Conservation (phyloP, 345 rosid species). For the Draba incana region DNA sequence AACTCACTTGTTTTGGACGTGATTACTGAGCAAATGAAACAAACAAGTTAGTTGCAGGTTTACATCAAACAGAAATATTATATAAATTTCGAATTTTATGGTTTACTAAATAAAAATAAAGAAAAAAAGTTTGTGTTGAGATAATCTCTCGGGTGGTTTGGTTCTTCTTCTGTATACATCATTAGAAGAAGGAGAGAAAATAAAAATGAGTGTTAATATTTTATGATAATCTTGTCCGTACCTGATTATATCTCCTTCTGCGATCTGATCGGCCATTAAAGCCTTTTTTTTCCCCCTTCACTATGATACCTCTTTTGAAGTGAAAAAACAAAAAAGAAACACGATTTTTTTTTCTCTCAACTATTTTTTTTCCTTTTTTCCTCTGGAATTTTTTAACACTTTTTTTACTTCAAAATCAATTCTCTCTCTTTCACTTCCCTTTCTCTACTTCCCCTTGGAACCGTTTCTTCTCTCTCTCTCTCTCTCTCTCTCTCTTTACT, state of each 20-base stretch:
- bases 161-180: no score
- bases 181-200: no score
- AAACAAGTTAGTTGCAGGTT: conserved; percentile 39
- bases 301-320: conserved; percentile 32
- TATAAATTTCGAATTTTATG: background rate
- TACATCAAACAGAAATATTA: background rate
- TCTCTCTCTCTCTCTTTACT: background rate
- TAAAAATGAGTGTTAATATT: no score
- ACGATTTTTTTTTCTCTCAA: background rate
- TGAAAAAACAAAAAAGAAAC: conserved; percentile 27
- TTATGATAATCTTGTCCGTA: conserved; percentile 40
- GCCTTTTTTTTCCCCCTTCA: conserved; percentile 13
- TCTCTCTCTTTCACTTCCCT: conserved; percentile 24
- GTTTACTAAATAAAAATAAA: background rate
- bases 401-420: background rate
- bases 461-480: conserved; percentile 19
- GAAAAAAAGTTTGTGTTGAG: conserved; percentile 18
- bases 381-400: conserved; percentile 17
- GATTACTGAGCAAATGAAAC: conserved; percentile 30
- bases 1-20: background rate
- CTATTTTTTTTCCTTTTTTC: conserved; percentile 7
- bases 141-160: conserved; percentile 40
- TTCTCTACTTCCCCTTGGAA: conserved; percentile 26
- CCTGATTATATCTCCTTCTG: conserved; percentile 37
- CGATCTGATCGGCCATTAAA: conserved; percentile 44